Conservation (phyloP, 345 rosid species). For the Theobroma cacao region DNA sequence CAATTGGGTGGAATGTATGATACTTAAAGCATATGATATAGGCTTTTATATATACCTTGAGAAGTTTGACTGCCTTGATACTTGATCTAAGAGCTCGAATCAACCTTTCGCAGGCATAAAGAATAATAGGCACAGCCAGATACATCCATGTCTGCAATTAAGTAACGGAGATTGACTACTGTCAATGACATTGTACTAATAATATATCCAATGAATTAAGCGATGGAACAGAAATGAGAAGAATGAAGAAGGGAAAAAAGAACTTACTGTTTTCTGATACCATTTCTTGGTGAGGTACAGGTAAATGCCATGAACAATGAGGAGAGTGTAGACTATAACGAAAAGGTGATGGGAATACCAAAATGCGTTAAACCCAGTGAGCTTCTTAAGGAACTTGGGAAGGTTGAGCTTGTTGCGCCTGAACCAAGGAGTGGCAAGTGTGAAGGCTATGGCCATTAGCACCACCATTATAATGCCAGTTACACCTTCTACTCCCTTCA, state of each 20-base stretch:
- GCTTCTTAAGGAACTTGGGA: constrained; percentile 63
- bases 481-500: constrained; percentile 74
- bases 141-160: constrained; percentile 87
- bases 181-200: not conserved
- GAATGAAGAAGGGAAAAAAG: not conserved
- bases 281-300: constrained; percentile 71
- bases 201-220: not conserved
- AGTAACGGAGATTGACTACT: not conserved
- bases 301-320: constrained; percentile 69
- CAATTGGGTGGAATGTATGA: not conserved
- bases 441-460: constrained; percentile 76
- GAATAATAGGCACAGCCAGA: constrained; percentile 59
- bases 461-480: constrained; percentile 78
- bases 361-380: constrained; percentile 88
- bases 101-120: constrained; percentile 69
- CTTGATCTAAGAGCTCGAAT: constrained; percentile 79
- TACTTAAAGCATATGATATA: not conserved
- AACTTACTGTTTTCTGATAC: constrained; percentile 80
- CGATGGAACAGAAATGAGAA: not conserved
- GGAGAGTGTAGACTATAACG: constrained; percentile 73
- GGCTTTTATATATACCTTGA: constrained; percentile 40
- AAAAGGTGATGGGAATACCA: constrained; percentile 91
- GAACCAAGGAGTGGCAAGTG: constrained; percentile 88
- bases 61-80: constrained; percentile 72
- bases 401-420: constrained; percentile 70